These are phyloP conservation scores for Gonapodya prolifera DNA, from an alignment of 192 early-diverging fungal genomes.

Conservation along the genomic window DNA sequence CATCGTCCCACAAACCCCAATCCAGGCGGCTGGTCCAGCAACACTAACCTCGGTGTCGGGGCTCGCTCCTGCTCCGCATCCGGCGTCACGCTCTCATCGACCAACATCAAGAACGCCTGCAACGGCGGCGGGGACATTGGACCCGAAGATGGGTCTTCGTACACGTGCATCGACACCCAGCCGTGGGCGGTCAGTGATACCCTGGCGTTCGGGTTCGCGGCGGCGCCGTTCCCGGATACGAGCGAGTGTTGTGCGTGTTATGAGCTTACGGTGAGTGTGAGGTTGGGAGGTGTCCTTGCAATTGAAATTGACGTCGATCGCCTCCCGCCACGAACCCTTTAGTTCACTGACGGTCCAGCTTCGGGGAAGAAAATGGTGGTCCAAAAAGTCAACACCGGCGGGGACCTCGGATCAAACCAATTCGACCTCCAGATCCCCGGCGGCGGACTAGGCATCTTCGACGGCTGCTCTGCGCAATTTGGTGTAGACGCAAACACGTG, in stretches of 20 bases:
- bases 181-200: background rate
- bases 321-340: background rate
- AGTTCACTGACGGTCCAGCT: slow-evolving; percentile 5
- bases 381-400: slow-evolving; percentile 5
- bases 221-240: background rate
- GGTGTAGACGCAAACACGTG: background rate
- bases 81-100: background rate
- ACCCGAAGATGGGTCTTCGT: slow-evolving; percentile 5
- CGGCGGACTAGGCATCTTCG: slow-evolving; percentile 10
- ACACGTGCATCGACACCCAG: slow-evolving; percentile 6
- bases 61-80: background rate
- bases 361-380: slow-evolving; percentile 7
- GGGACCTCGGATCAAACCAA: slow-evolving; percentile 4
- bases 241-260: slow-evolving; percentile 9
- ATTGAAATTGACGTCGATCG: background rate
- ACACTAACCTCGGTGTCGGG: background rate
- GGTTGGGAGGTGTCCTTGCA: background rate
- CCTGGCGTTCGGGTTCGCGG: slow-evolving; percentile 10
- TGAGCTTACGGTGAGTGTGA: slow-evolving; percentile 6
- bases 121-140: background rate
- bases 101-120: slow-evolving; percentile 2
- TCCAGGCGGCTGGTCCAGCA: background rate
- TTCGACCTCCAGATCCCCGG: slow-evolving; percentile 10
- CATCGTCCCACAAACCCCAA: background rate
- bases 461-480: slow-evolving; percentile 6